phyloP scores from a whole-genome alignment of 331 rosid genomes.

The Ulmus americana region DNA sequence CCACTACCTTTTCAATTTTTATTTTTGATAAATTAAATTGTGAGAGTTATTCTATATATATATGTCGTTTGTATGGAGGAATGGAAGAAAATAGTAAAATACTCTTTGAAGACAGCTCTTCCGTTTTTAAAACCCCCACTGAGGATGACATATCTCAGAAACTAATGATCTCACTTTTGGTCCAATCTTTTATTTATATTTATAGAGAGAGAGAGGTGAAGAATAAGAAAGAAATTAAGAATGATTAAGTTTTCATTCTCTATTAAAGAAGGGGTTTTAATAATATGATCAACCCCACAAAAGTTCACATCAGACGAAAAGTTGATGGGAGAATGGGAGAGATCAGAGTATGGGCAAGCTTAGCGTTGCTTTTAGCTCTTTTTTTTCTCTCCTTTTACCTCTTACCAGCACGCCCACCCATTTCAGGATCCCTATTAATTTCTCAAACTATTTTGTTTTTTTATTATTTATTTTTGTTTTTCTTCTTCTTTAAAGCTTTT shows the following conservation, averaged over 20 bases:
- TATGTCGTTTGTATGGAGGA: no score
- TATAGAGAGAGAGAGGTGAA: neutral
- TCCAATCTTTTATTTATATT: neutral
- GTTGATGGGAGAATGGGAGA: slow-evolving; percentile 42
- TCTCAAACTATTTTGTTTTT: neutral
- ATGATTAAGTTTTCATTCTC: slow-evolving; percentile 31
- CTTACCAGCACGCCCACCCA: slow-evolving; percentile 27
- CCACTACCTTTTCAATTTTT: neutral
- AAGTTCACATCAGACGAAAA: slow-evolving; percentile 58
- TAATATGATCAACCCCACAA: slow-evolving; percentile 39
- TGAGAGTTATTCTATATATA: neutral
- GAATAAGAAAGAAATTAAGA: slow-evolving; percentile 1
- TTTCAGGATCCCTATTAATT: neutral
- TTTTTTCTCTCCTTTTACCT: slow-evolving; percentile 21
- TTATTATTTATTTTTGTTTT: slow-evolving; percentile 1
- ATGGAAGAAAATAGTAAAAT: no score
- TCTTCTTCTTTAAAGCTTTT: slow-evolving; percentile 27
- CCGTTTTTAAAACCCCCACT: neutral
- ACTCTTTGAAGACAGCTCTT: neutral
- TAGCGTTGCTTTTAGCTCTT: slow-evolving; percentile 26
- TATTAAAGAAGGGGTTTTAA: slow-evolving; percentile 14
- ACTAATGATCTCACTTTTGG: neutral
- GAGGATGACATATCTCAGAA: slow-evolving; percentile 3
- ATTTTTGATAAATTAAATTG: neutral
- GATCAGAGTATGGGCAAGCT: slow-evolving; percentile 55